Evolutionary conservation across 2,329 filamentous ascomycete species (phyloP), one percentile per base, ranked within the genome.

Genomic region (Beauveria bassiana): DNA sequence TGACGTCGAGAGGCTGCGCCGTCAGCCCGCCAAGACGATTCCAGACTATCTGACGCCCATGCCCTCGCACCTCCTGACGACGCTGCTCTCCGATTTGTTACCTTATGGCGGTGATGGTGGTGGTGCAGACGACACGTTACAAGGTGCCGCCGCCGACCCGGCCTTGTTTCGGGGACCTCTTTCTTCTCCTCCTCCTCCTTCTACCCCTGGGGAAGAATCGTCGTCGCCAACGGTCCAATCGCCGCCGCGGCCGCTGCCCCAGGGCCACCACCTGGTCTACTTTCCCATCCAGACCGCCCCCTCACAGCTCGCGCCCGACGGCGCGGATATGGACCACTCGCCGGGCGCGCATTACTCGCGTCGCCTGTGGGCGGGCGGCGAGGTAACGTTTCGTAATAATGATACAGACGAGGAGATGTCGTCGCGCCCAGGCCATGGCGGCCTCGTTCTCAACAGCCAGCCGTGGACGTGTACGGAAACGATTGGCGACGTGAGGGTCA

Each of bases 281-380:
- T 97, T 96, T 75, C 91, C 92, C 63, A 83, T 89, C 12, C 83
- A 86, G 64, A 77, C 88, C 20, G 78, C 82, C 1, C 77, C 84
- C 16, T 83, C 81, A 8, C 67, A 78, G 40, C 82, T 98, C 49
- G 81, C 91, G 20, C 78, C 85, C 1, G 95, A 99, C 75, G 93
- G 95, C 62, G 96, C 93, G 1, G 93, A 98, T 71, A 78, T 84
- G 5, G 79, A 88, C 59, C 91, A 96, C 70, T 86, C 81, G 26
- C 93, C 93, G 0, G 90, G 88, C 1, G 71, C 71, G 4, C 86
- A 86, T 1, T 96, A 90, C 71, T 81, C 81, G 56, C 83, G 90
- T 24, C 86, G 95, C 20, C 85, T 99, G 77, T 99, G 95, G 95
- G 91, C 90, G 16, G 92, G 93, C 38, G 95, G 93, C 0, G 81